A percentile compares a stretch with the other conserved stretches of the same genome.
These are phyloP conservation scores for Trifolium repens DNA, from an alignment of 306 rosid genomes.

Conservation along the genomic window DNA sequence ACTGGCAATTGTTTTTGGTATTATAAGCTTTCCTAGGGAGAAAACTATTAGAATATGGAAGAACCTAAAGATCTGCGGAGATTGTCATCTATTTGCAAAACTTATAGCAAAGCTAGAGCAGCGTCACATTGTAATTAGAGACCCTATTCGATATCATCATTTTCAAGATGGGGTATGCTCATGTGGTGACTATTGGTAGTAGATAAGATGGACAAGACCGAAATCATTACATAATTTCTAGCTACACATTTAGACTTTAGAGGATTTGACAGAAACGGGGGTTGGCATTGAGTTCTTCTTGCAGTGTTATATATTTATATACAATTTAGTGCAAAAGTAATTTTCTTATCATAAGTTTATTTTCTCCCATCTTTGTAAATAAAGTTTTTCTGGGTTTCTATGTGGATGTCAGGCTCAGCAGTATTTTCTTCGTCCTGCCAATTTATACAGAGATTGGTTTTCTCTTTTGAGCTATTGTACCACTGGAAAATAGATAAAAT, in stretches of 20 bases:
- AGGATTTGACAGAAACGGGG: background rate
- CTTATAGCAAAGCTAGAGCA: conserved; percentile 64
- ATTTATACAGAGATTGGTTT: no score
- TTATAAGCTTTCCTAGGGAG: conserved; percentile 71
- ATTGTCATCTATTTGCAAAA: conserved; percentile 85
- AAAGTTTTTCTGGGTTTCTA: no score
- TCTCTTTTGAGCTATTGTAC: no score
- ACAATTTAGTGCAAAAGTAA: background rate
- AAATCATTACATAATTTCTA: conserved; percentile 5
- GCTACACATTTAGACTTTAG: conserved; percentile 16
- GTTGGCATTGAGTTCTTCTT: background rate
- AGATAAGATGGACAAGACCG: conserved; percentile 26
- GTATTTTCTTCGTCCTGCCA: no score
- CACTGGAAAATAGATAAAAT: no score
- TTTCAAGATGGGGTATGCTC: conserved; percentile 79
- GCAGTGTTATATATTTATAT: background rate
- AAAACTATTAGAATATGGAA: conserved; percentile 79
- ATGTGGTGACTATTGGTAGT: conserved; percentile 88
- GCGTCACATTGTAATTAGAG: conserved; percentile 75
- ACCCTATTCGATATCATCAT: conserved; percentile 91
- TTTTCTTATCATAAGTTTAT: background rate
- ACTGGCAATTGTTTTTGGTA: conserved; percentile 72
- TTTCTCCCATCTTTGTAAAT: no score
- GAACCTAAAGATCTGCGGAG: conserved; percentile 92
- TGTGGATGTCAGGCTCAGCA: no score